Evolutionary conservation across 345 rosid species (phyloP).

Genomic region (Cardiospermum halicacabum): DNA sequence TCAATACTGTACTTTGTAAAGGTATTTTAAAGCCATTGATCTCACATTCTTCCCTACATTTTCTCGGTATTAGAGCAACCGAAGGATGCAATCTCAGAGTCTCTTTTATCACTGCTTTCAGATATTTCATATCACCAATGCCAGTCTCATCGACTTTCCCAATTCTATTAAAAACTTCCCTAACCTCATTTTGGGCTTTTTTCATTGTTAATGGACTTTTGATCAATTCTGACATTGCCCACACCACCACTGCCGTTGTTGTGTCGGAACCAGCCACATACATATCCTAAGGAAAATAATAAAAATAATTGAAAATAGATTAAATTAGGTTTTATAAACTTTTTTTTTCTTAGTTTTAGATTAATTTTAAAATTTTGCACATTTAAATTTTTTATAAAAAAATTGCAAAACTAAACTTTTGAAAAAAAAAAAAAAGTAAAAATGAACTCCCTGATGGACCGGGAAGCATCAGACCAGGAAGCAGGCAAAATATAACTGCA

Average conservation of each 20-base stretch:
- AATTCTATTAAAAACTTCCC: conserved; percentile 5
- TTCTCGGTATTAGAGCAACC: neutral
- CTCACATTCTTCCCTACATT: neutral
- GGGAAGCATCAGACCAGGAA: too few species aligned
- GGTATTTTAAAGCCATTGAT: conserved; percentile 12
- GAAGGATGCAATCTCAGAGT: conserved; percentile 18
- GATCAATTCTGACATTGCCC: conserved; percentile 22
- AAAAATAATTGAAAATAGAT: too few species aligned
- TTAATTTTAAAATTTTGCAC: too few species aligned
- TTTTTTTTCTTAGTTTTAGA: too few species aligned
- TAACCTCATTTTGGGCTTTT: conserved; percentile 17
- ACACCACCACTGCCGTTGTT: conserved; percentile 11
- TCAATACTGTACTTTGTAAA: conserved; percentile 16
- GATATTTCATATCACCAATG: conserved; percentile 4
- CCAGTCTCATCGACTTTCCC: conserved; percentile 20
- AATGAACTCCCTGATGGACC: too few species aligned
- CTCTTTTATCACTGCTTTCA: conserved; percentile 23
- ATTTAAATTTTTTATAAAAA: too few species aligned
- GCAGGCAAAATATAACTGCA: too few species aligned
- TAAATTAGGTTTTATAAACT: too few species aligned
- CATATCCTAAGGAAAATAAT: conserved; percentile 14
- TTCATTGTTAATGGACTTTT: conserved; percentile 16
- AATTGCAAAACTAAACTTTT: too few species aligned
- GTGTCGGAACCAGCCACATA: conserved; percentile 23
- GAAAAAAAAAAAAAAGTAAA: too few species aligned